Evolutionary conservation across 768 basidiomycete genomes (phyloP).

Genomic region (Xanthoconium purpureum): DNA sequence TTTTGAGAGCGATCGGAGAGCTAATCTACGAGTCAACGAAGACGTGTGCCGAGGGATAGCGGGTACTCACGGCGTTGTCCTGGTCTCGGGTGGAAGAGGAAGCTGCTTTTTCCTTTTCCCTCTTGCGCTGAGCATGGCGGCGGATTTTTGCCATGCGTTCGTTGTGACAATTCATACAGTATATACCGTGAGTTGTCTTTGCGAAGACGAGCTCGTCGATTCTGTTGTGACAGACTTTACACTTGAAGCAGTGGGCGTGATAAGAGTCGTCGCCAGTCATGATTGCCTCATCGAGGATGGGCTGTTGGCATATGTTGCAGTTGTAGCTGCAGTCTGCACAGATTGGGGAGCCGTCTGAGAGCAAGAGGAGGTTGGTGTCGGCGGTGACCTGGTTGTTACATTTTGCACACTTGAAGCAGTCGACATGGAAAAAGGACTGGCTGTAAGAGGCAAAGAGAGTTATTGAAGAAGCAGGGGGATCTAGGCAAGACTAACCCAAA

Average conservation of each 20-base stretch:
- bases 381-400: conserved; percentile 90
- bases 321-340: conserved; percentile 91
- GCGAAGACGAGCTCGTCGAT: conserved; percentile 99
- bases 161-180: conserved; percentile 98
- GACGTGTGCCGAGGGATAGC: not conserved
- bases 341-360: conserved; percentile 97
- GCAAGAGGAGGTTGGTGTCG: conserved; percentile 93
- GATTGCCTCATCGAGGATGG: conserved; percentile 97
- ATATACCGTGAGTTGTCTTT: conserved; percentile 96
- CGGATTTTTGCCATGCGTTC: conserved; percentile 93
- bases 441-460: conserved; percentile 38
- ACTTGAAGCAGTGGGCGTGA: conserved; percentile 98
- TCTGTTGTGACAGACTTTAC: conserved; percentile 88
- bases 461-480: conserved; percentile 2
- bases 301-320: conserved; percentile 91
- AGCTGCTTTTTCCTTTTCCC: conserved; percentile 53
- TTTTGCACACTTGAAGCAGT: conserved; percentile 97
- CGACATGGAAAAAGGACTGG: conserved; percentile 91
- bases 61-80: conserved; percentile 42
- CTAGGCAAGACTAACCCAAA: conserved; percentile 70
- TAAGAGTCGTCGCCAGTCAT: conserved; percentile 99
- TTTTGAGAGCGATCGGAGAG: conserved; percentile 5
- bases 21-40: conserved; percentile 4
- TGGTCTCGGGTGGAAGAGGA: conserved; percentile 29
- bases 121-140: conserved; percentile 86